Conservation (phyloP, 306 rosid genomes). For the Glycyrrhiza uralensis region DNA sequence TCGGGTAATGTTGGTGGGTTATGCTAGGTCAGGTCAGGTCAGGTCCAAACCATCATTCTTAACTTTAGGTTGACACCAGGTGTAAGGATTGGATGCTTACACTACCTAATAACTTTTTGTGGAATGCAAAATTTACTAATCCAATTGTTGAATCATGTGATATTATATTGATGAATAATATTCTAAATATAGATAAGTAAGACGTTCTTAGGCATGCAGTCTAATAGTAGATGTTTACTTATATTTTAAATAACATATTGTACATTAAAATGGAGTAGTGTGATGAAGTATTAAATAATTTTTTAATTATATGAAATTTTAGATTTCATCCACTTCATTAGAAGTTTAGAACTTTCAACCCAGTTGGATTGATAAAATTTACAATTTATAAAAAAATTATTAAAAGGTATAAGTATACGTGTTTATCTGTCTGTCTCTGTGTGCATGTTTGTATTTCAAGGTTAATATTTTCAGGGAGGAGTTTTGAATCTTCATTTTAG, state of each 20-base stretch:
- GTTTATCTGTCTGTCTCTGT: too few relatives aligned
- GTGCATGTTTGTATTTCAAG: background rate
- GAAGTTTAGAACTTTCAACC: background rate
- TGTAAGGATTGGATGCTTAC: background rate
- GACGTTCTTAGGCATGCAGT: background rate
- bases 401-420: background rate
- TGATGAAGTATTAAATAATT: background rate
- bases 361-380: background rate
- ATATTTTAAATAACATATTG: background rate
- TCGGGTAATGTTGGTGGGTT: background rate
- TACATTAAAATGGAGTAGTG: background rate
- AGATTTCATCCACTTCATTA: background rate
- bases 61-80: background rate
- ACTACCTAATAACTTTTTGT: background rate
- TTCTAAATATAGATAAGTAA: background rate
- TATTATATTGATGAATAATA: background rate
- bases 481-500: background rate
- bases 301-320: background rate
- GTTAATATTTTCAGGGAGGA: background rate
- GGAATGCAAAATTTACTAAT: background rate
- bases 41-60: conserved; percentile 4
- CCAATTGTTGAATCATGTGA: background rate
- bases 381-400: background rate
- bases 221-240: background rate
- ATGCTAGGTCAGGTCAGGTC: conserved; percentile 8